Conservation (phyloP, 257 asterid species). For the Solanum chiquidenum region DNA sequence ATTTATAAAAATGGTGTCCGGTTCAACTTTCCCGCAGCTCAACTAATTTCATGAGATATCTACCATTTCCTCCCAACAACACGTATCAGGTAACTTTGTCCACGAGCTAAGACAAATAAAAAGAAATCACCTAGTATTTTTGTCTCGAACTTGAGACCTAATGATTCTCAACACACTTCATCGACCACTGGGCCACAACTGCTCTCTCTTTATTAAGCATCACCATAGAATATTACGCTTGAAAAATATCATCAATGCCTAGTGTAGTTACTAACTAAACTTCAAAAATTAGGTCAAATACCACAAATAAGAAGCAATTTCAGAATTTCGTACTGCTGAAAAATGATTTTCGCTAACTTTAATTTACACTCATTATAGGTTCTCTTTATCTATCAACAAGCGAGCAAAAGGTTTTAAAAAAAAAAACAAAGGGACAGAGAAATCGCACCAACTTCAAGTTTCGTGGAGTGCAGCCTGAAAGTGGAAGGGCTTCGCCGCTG, state of each 20-base stretch:
- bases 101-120: no score
- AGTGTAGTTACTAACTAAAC: background rate
- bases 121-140: background rate
- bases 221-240: background rate
- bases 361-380: background rate
- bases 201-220: background rate
- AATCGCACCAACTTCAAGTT: background rate
- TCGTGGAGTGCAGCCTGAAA: background rate
- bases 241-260: background rate
- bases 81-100: no score
- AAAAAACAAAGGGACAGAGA: background rate
- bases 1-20: no score
- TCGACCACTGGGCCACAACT: no score
- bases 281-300: background rate
- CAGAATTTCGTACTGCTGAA: background rate
- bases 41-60: no score
- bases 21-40: background rate
- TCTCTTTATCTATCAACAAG: background rate
- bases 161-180: background rate
- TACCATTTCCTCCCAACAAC: no score
- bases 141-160: background rate
- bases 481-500: background rate
- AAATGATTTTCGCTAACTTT: background rate
- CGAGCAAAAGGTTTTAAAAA: background rate
- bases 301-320: background rate